A percentile compares a stretch with the other conserved stretches of the same genome.
Conservation (phyloP, 169 alveolate genomes). For the Plasmodium malariae region DNA sequence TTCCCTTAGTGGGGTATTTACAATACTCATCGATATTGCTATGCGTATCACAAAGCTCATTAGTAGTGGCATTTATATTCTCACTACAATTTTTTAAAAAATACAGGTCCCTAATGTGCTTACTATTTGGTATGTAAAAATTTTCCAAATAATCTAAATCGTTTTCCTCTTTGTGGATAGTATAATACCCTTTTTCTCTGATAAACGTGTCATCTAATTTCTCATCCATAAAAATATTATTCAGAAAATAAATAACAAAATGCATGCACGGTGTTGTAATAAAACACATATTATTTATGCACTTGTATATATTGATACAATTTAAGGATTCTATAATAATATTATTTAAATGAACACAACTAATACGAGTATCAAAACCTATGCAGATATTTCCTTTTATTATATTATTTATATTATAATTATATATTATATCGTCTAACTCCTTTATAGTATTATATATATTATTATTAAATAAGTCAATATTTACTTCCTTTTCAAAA, state of each 20-base stretch:
- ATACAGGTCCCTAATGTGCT: neutral
- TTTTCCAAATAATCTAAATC: slow-evolving; percentile 22
- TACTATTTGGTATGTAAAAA: neutral
- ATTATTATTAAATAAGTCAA: slow-evolving; percentile 38
- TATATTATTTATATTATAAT: slow-evolving; percentile 20
- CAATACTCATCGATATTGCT: too few species aligned
- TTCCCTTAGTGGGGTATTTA: too few species aligned
- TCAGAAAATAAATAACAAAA: slow-evolving; percentile 33
- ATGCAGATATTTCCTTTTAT: slow-evolving; percentile 59
- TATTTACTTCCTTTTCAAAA: slow-evolving; percentile 29
- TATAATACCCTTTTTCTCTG: neutral
- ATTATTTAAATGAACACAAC: slow-evolving; percentile 29
- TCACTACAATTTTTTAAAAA: neutral
- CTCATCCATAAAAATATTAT: neutral
- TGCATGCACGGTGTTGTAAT: slow-evolving; percentile 76
- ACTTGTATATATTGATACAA: slow-evolving; percentile 29
- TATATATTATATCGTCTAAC: slow-evolving; percentile 44
- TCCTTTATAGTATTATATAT: neutral
- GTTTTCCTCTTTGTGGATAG: slow-evolving; percentile 9
- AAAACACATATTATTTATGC: slow-evolving; percentile 73
- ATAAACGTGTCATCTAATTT: neutral
- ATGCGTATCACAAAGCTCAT: too few species aligned
- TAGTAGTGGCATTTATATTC: too few species aligned
- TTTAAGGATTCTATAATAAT: slow-evolving; percentile 50
- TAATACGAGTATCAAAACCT: slow-evolving; percentile 70